Evolutionary conservation across 768 basidiomycete genomes (phyloP), one percentile per base, ranked within the genome.

Genomic region (Boletales sp.): DNA sequence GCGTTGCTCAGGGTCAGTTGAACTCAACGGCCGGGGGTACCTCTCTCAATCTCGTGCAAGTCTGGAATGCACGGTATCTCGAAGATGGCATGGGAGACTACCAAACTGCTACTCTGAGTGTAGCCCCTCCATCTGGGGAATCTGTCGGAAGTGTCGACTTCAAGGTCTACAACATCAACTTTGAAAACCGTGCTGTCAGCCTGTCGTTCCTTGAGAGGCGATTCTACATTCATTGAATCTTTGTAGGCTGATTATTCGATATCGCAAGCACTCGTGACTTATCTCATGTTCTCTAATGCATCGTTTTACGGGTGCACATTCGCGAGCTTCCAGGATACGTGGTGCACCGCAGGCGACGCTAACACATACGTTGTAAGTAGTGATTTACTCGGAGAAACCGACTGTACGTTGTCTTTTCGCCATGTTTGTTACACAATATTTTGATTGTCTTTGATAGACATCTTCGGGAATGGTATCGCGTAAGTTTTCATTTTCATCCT

Each of bases 251-350:
- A 83, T 48, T 82, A 77, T 48, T 61, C 79, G 0, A 81, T 84
- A 35, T 76, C 81, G 2, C 84, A 79, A 59, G 84, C 84, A 1
- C 68, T 86, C 10, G 82, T 79, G 21, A 81, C 78, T 4, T 78
- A 80, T 50, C 78, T 84, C 25, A 80, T 78, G 1, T 81, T 84
- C 53, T 76, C 82, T 5, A 86, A 86, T 48, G 81, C 82, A 8
- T 84, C 83, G 2, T 85, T 85, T 63, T 63, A 62, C 3, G 48
- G 63, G 10, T 61, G 55, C 31, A 34, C 41, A 18, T 53, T 59
- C 30, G 34, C 19, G 33, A 49, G 61, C 44, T 46, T 4, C 10
- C 54, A 58, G 21, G 64, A 63, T 49, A 85, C 84, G 0, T 82
- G 81, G 77, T 84, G 81, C 57, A 79, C 81, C 0, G 84, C 84